These are phyloP conservation scores for Pouteria glomerata DNA, from an alignment of 148 eudicot species.

Conservation along the genomic window DNA sequence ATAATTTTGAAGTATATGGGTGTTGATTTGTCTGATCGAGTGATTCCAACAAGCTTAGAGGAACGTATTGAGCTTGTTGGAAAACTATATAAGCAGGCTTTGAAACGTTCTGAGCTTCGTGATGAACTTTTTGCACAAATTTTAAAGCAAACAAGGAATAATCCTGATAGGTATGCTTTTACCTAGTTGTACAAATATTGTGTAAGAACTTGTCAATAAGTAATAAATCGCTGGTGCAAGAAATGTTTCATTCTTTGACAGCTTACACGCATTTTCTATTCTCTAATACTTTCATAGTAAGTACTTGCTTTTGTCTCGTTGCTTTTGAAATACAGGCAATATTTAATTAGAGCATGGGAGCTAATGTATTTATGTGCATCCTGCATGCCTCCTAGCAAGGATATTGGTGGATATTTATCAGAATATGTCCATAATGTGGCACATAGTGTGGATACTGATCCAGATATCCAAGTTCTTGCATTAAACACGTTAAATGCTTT, in stretches of 20 bases:
- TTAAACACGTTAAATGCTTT: slow-evolving; percentile 80
- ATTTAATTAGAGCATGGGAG: slow-evolving; percentile 87
- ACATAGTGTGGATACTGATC: slow-evolving; percentile 50
- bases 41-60: slow-evolving; percentile 65
- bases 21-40: slow-evolving; percentile 74
- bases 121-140: slow-evolving; percentile 96
- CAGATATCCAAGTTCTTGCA: slow-evolving; percentile 77
- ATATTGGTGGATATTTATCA: slow-evolving; percentile 85
- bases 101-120: slow-evolving; percentile 93
- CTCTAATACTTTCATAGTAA: not conserved
- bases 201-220: too few species aligned
- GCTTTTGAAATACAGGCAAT: slow-evolving; percentile 47
- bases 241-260: not conserved
- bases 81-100: slow-evolving; percentile 82
- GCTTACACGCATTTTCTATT: not conserved
- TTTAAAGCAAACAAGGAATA: slow-evolving; percentile 93
- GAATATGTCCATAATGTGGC: slow-evolving; percentile 91
- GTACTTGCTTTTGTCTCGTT: slow-evolving; percentile 5
- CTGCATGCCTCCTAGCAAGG: slow-evolving; percentile 99
- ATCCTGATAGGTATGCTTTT: slow-evolving; percentile 67
- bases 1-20: slow-evolving; percentile 94
- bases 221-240: not conserved
- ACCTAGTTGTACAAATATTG: not conserved
- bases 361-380: slow-evolving; percentile 96
- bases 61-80: slow-evolving; percentile 84